Base-by-base conservation (phyloP, 2,329 filamentous ascomycete genomes). In the Talaromyces rugulosus region DNA sequence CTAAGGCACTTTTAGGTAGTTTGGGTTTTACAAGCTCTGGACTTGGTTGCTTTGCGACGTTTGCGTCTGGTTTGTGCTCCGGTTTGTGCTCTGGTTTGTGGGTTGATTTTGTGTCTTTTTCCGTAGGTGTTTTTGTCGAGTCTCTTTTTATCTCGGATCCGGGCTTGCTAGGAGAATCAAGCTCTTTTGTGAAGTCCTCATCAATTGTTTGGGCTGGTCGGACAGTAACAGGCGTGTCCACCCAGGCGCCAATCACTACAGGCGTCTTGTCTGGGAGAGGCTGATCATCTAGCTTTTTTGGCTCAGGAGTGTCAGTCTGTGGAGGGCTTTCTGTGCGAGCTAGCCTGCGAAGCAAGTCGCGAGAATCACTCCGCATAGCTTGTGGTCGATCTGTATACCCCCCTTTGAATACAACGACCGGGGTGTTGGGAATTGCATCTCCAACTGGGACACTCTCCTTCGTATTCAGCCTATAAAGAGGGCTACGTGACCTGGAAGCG, bases 221-320 rank as follows among this genome's bases (percentile, higher is more conserved):
- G 58, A 78, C 76, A 12, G 78, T 76, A 65, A 79, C 67, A 3
- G 79, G 78, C 0, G 79, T 81, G 65, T 81, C 78, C 36, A 80
- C 75, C 77, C 78, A 81, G 2, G 77, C 78, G 12, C 79, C 79
- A 18, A 74, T 75, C 9, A 80, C 77, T 42, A 75, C 71, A 2
- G 79, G 79, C 1, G 79, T 81, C 64, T 79, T 78, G 36, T 75
- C 73, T 40, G 77, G 75, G 23, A 77, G 70, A 30, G 66, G 70
- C 31, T 72, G 67, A 34, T 72, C 67, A 14, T 68, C 67, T 5
- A 67, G 56, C 58, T 73, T 77, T 28, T 68, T 62, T 53, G 68
- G 68, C 42, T 77, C 72, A 2, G 76, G 77, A 0, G 76, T 78
- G 56, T 71, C 68, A 8, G 67, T 63, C 23, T 69, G 65, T 40